A percentile compares a stretch with the other conserved stretches of the same genome.
phyloP scores from a whole-genome alignment of 345 rosid genomes.

The Murraya paniculata region DNA sequence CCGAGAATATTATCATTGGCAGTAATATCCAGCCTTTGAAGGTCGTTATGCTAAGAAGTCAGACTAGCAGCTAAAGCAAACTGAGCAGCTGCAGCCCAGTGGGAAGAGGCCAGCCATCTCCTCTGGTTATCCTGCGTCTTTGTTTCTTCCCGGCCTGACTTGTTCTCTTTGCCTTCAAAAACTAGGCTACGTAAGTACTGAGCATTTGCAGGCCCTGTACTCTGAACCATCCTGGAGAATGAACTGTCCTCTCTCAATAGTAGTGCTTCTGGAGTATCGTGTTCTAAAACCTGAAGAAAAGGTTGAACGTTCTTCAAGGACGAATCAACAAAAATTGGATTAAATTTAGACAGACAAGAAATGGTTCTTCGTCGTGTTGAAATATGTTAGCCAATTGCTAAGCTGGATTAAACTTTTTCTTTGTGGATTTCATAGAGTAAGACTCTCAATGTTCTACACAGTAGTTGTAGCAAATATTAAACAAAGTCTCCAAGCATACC shows the following conservation, averaged over 20 bases:
- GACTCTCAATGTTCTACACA: not conserved
- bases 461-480: not conserved
- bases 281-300: constrained; percentile 60
- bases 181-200: constrained; percentile 64
- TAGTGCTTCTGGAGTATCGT: constrained; percentile 64
- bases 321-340: not conserved
- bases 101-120: constrained; percentile 48
- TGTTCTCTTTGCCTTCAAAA: constrained; percentile 31
- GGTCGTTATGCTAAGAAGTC: constrained; percentile 48
- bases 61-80: constrained; percentile 50
- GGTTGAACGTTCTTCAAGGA: not conserved
- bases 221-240: constrained; percentile 71
- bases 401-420: not conserved
- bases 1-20: constrained; percentile 33
- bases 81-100: constrained; percentile 56
- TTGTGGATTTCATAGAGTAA: not conserved
- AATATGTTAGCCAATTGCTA: not conserved
- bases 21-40: constrained; percentile 35
- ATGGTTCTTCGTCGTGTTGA: not conserved
- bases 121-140: constrained; percentile 10
- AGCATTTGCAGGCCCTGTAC: constrained; percentile 75
- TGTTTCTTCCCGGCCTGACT: constrained; percentile 15
- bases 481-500: constrained; percentile 36
- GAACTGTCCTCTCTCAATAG: constrained; percentile 54
- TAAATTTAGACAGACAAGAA: not conserved